phyloP scores from a whole-genome alignment of 164 flowering plant species.

The Piper betle region DNA sequence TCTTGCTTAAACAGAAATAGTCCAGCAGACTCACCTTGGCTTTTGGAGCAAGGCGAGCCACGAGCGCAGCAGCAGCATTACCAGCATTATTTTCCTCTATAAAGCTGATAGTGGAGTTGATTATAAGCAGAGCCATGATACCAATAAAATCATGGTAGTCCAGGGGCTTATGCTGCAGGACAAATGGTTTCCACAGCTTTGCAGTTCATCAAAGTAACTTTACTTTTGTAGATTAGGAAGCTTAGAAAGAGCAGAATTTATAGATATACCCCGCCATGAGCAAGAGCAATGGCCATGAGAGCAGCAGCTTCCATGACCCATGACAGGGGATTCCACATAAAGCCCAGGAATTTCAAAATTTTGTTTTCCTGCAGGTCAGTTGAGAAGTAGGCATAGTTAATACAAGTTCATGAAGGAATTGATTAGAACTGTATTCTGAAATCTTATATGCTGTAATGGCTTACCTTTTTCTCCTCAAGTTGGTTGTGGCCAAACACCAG shows the following conservation, averaged over 20 bases:
- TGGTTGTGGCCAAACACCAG: constrained; percentile 57
- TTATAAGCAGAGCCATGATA: constrained; percentile 36
- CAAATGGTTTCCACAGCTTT: neutral
- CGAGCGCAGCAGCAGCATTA: constrained; percentile 77
- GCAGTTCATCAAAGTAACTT: too few relatives aligned
- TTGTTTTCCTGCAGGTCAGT: constrained; percentile 39
- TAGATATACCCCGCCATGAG: constrained; percentile 65
- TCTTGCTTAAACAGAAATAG: neutral
- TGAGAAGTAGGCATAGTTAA: neutral
- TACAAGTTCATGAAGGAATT: neutral
- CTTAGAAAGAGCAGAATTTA: too few relatives aligned
- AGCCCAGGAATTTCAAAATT: constrained; percentile 57
- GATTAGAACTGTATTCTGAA: too few relatives aligned
- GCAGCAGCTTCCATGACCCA: constrained; percentile 87
- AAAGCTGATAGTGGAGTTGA: constrained; percentile 68
- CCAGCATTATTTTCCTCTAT: constrained; percentile 82
- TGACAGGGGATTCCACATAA: constrained; percentile 79
- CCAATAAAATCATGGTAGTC: constrained; percentile 64
- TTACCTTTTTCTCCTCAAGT: constrained; percentile 67
- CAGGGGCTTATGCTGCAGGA: constrained; percentile 24
- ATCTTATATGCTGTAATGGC: neutral
- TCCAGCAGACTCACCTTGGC: constrained; percentile 38
- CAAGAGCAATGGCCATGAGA: constrained; percentile 57
- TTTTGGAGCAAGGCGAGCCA: constrained; percentile 76
- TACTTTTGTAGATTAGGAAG: too few relatives aligned